These are phyloP conservation scores for Thelonectria blattea DNA, from an alignment of 2,329 filamentous ascomycete genomes.

Conservation along the genomic window DNA sequence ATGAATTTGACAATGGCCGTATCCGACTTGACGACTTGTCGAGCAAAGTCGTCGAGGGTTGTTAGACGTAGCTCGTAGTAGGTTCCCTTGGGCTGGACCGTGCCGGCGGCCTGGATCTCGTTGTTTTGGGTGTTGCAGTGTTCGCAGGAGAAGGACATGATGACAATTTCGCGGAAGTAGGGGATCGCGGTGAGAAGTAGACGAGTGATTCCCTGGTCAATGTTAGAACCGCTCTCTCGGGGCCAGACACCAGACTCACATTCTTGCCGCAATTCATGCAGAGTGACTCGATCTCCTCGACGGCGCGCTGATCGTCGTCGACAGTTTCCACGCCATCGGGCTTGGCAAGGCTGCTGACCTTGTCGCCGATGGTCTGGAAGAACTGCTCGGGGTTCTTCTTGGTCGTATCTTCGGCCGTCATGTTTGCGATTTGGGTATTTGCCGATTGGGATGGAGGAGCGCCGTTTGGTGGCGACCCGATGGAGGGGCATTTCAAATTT, in stretches of 20 bases:
- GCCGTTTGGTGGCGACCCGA: slow-evolving; percentile 20
- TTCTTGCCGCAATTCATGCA: slow-evolving; percentile 88
- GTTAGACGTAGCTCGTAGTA: slow-evolving; percentile 86
- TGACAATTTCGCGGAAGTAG: slow-evolving; percentile 95
- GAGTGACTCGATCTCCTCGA: slow-evolving; percentile 76
- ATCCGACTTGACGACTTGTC: slow-evolving; percentile 93
- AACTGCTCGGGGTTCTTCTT: slow-evolving; percentile 56
- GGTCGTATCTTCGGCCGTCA: slow-evolving; percentile 50
- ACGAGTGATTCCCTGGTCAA: slow-evolving; percentile 76
- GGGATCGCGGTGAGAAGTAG: slow-evolving; percentile 92
- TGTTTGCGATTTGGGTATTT: slow-evolving; percentile 38
- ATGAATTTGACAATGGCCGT: slow-evolving; percentile 85
- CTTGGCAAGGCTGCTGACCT: slow-evolving; percentile 59
- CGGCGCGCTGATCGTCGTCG: slow-evolving; percentile 57
- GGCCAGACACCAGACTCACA: slow-evolving; percentile 55
- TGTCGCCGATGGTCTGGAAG: slow-evolving; percentile 68
- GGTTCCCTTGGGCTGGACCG: slow-evolving; percentile 87
- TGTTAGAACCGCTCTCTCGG: slow-evolving; percentile 23
- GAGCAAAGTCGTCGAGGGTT: slow-evolving; percentile 73
- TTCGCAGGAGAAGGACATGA: slow-evolving; percentile 95
- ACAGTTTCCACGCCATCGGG: slow-evolving; percentile 42
- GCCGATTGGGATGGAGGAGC: slow-evolving; percentile 23
- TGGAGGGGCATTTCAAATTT: slow-evolving; percentile 41
- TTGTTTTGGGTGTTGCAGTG: slow-evolving; percentile 91
- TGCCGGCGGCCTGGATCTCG: slow-evolving; percentile 89